Evolutionary conservation across 2,329 filamentous ascomycete species (phyloP).

Genomic region (Cordyceps militaris): DNA sequence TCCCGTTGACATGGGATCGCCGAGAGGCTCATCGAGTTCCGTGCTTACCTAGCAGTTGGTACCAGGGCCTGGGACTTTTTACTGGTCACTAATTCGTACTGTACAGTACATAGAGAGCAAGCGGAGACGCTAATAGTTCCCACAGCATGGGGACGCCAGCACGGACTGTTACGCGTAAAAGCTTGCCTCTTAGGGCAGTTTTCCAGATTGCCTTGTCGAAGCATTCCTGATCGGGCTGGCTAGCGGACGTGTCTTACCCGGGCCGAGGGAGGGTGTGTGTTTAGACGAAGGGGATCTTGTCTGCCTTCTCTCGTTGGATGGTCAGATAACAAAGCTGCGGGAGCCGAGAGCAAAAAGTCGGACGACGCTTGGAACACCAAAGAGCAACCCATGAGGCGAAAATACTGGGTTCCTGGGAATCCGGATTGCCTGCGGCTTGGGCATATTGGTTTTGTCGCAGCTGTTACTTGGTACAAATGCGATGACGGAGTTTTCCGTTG

Average conservation of each 20-base stretch:
- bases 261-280: neutral
- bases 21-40: neutral
- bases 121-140: neutral
- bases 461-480: neutral
- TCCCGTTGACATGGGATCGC: too few relatives aligned
- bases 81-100: neutral
- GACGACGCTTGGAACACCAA: neutral
- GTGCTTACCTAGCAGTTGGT: too few relatives aligned
- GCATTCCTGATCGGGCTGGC: conserved; percentile 8
- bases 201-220: conserved; percentile 10
- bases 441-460: neutral
- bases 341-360: neutral
- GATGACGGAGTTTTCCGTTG: neutral
- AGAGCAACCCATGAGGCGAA: neutral
- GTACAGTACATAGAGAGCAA: neutral
- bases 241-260: neutral
- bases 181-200: conserved; percentile 9
- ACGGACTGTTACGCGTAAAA: neutral
- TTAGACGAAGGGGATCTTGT: too few relatives aligned
- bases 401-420: neutral
- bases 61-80: neutral
- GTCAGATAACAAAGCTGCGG: neutral
- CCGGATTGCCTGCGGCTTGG: neutral
- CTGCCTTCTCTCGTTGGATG: neutral
- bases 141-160: neutral